Conservation (phyloP, 2,329 filamentous ascomycete genomes). For the Sporothrix schenckii region DNA sequence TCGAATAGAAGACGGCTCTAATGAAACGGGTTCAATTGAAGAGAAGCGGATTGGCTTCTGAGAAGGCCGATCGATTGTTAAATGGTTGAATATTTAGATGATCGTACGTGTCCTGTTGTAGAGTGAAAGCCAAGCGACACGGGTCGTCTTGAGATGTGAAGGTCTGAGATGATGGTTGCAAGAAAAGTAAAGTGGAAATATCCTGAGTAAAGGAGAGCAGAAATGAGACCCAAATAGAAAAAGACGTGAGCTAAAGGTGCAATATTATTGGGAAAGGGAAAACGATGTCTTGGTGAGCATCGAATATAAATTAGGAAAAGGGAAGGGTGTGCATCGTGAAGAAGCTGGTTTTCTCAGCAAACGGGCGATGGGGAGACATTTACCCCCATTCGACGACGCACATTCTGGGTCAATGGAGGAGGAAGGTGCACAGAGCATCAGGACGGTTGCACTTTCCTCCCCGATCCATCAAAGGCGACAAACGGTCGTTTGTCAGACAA, state of each 20-base stretch:
- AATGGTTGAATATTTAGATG: neutral
- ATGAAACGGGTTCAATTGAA: too few species aligned
- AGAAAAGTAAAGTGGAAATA: neutral
- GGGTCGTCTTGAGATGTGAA: neutral
- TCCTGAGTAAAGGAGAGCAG: neutral
- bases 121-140: neutral
- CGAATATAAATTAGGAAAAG: constrained; percentile 8
- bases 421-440: neutral
- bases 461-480: neutral
- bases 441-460: constrained; percentile 7
- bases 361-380: constrained; percentile 1
- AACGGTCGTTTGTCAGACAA: constrained; percentile 8
- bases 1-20: too few species aligned
- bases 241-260: neutral
- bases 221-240: neutral
- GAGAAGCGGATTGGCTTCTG: too few species aligned
- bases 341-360: constrained; percentile 21
- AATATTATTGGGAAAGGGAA: neutral
- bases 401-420: neutral
- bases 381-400: constrained; percentile 4
- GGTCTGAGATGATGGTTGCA: neutral
- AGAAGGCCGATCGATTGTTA: too few species aligned
- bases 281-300: neutral
- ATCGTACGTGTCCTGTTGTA: neutral
- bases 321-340: neutral